Evolutionary conservation across 495 filamentous ascomycete genomes (phyloP), one percentile per base, ranked within the genome.

Genomic region (Aspergillus homomorphus): DNA sequence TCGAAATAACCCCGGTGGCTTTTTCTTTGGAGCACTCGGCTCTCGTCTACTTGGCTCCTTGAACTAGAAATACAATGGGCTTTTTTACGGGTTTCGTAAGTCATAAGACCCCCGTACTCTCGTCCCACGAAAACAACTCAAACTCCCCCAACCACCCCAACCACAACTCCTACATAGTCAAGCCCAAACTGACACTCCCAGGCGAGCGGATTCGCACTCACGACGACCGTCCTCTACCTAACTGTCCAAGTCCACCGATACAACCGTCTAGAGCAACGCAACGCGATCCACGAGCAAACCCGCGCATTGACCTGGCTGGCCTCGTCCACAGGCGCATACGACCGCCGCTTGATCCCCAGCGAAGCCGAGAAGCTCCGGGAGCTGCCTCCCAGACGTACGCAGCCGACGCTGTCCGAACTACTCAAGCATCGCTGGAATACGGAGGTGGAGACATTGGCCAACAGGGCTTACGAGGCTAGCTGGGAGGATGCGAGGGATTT

Each of bases 181-280:
- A 15, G 10, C n/a, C 21, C 15, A 49, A 46, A 62, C 49, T 24
- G 26, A 50, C 20, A 33, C 48, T 28, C 14, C 1, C 48, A 80
- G 77, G 81, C 92, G 67, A 87, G 90, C 65, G 92, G 94, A 62
- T 82, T 94, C 42, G 90, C 93, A 61, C 80, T 98, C 42, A 96
- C 93, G 48, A 84, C 90, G 46, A 85, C 87, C 22, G 65, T 89
- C 55, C 82, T 94, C 66, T 96, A 95, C 78, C 83, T 97, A 51
- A 84, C 87, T 53, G 71, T 96, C 23, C 76, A 84, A 68, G 75
- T 88, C 7, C 92, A 98, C 75, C 81, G 85, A 41, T 81, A 77
- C 53, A 89, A 83, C 66, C 89, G 92, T 49, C 69, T 82, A 53
- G 73, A 82, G 20, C 91, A 96, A 78, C 81, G 86, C 64, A 71